Evolutionary conservation across 1,284 basidiomycete species (phyloP).

Genomic region (Trichosporon asahii): DNA sequence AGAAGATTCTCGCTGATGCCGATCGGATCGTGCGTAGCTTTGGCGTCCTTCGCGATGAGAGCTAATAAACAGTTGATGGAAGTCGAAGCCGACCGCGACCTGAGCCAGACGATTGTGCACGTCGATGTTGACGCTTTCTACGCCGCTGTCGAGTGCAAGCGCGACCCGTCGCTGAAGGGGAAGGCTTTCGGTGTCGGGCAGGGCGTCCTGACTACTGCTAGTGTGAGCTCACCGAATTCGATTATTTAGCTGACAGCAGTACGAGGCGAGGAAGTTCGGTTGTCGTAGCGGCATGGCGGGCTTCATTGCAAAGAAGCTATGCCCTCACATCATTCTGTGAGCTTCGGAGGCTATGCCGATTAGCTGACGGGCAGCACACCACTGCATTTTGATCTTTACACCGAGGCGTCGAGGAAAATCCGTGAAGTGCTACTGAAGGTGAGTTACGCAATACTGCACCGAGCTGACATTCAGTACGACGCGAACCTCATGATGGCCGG

Average conservation of each 20-base stretch:
- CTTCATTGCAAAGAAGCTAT: slow-evolving; percentile 89
- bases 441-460: background rate
- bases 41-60: background rate
- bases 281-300: slow-evolving; percentile 87
- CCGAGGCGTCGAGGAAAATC: slow-evolving; percentile 62
- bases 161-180: slow-evolving; percentile 71
- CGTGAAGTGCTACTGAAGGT: slow-evolving; percentile 42
- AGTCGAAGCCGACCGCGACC: slow-evolving; percentile 72
- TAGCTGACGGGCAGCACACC: slow-evolving; percentile 14
- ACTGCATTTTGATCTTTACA: slow-evolving; percentile 63
- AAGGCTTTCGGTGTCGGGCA: slow-evolving; percentile 79
- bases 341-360: background rate
- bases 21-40: slow-evolving; percentile 42
- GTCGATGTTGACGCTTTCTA: slow-evolving; percentile 52
- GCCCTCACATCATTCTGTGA: slow-evolving; percentile 77
- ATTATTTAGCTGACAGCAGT: slow-evolving; percentile 54
- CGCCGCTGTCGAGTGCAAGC: slow-evolving; percentile 60
- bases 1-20: slow-evolving; percentile 41
- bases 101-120: slow-evolving; percentile 67
- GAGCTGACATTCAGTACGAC: slow-evolving; percentile 63
- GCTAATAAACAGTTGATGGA: slow-evolving; percentile 60
- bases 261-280: slow-evolving; percentile 84
- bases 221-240: slow-evolving; percentile 30
- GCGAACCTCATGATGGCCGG: slow-evolving; percentile 73
- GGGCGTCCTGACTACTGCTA: slow-evolving; percentile 76